Evolutionary conservation across 1,284 basidiomycete genomes (phyloP).

Genomic region (Xerocomus amazonicus): DNA sequence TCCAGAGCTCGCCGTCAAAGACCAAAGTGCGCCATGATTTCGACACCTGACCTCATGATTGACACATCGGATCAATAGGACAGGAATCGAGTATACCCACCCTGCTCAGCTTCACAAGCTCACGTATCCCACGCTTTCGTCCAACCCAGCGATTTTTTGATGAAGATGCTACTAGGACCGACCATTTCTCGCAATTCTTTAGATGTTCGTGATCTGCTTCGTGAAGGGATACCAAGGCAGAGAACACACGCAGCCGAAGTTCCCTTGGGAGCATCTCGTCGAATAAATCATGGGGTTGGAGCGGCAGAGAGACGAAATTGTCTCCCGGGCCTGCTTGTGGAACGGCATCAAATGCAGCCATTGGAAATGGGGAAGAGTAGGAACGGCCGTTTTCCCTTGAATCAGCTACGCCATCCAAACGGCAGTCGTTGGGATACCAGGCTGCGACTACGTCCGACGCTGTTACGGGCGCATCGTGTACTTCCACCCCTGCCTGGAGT

Average conservation of each 20-base stretch:
- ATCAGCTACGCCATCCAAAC: slow-evolving; percentile 14
- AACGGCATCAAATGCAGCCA: slow-evolving; percentile 54
- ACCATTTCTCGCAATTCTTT: slow-evolving; percentile 49
- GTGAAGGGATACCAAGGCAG: slow-evolving; percentile 49
- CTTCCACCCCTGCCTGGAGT: slow-evolving; percentile 28
- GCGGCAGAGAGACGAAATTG: slow-evolving; percentile 46
- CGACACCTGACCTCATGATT: slow-evolving; percentile 60
- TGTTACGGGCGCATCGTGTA: slow-evolving; percentile 16
- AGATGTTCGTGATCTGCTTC: slow-evolving; percentile 49
- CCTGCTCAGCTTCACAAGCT: slow-evolving; percentile 76
- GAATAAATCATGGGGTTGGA: slow-evolving; percentile 52
- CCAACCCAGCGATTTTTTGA: slow-evolving; percentile 68
- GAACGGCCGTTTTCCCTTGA: slow-evolving; percentile 55
- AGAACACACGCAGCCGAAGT: slow-evolving; percentile 64
- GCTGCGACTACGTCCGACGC: slow-evolving; percentile 9
- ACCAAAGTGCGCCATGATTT: slow-evolving; percentile 75
- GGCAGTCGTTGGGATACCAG: slow-evolving; percentile 13
- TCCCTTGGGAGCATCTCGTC: slow-evolving; percentile 72
- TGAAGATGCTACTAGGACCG: slow-evolving; percentile 51
- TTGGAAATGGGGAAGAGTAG: slow-evolving; percentile 58
- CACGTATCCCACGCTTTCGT: slow-evolving; percentile 64
- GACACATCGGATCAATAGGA: slow-evolving; percentile 13
- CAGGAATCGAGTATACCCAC: slow-evolving; percentile 46
- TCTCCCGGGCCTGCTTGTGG: slow-evolving; percentile 42
- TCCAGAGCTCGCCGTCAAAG: slow-evolving; percentile 88